phyloP scores from a whole-genome alignment of 129 eudicot genomes.

The Glebionis coronaria region DNA sequence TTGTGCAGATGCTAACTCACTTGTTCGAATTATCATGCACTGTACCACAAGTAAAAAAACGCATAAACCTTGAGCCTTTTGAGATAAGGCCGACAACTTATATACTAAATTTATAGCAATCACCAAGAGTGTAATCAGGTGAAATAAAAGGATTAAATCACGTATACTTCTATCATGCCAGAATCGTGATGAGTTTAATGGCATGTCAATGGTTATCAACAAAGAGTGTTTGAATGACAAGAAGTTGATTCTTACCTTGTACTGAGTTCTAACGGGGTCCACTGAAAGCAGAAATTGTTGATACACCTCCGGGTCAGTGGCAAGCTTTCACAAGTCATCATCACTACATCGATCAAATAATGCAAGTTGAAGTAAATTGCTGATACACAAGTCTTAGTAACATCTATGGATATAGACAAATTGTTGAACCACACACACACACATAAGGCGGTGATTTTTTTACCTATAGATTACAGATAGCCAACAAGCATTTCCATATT shows the following conservation, averaged over 20 bases:
- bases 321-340: slow-evolving; percentile 71
- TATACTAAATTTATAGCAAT: slow-evolving; percentile 8
- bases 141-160: not conserved
- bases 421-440: no score
- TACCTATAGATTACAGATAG: no score
- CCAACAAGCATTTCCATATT: no score
- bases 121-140: slow-evolving; percentile 3
- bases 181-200: not conserved
- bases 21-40: slow-evolving; percentile 90
- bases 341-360: slow-evolving; percentile 39
- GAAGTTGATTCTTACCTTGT: slow-evolving; percentile 43
- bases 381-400: no score
- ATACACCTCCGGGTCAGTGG: slow-evolving; percentile 60
- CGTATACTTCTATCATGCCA: not conserved
- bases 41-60: slow-evolving; percentile 27
- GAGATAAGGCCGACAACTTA: not conserved
- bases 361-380: not conserved
- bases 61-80: slow-evolving; percentile 13
- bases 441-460: no score
- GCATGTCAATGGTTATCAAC: not conserved
- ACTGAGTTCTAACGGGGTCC: slow-evolving; percentile 73
- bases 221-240: not conserved
- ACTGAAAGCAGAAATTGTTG: slow-evolving; percentile 54
- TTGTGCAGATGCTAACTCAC: slow-evolving; percentile 87
- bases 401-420: no score